A percentile compares a stretch with the other conserved stretches of the same genome.
Conservation (phyloP, 2,329 filamentous ascomycete species). For the Ploettnerulaceae sp. region DNA sequence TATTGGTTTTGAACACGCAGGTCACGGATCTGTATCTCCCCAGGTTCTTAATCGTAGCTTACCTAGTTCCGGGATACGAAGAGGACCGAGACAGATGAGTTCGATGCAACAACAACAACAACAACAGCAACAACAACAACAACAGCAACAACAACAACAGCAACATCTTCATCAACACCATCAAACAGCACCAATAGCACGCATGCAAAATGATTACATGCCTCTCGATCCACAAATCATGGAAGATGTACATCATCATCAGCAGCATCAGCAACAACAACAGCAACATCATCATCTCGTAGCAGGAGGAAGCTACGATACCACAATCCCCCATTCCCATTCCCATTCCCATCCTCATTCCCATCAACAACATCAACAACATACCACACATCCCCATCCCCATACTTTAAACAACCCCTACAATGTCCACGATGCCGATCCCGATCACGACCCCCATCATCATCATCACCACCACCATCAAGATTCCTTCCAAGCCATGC, state of each 20-base stretch:
- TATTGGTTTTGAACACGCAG: conserved; percentile 19
- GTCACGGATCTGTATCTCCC: conserved; percentile 31
- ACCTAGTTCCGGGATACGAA: no score
- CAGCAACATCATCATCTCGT: no score
- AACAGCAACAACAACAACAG: no score
- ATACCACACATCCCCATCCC: no score
- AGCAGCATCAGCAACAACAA: conserved; percentile 30
- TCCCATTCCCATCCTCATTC: conserved; percentile 9
- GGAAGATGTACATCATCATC: conserved; percentile 43
- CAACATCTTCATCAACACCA: conserved; percentile 14
- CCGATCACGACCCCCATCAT: conserved; percentile 9
- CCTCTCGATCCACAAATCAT: conserved; percentile 58
- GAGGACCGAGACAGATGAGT: conserved; percentile 11
- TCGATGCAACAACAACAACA: conserved; percentile 32
- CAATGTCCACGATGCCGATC: conserved; percentile 2
- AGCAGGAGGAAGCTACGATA: no score
- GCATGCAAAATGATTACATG: conserved; percentile 37
- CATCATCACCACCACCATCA: conserved; percentile 15
- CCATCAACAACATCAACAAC: no score
- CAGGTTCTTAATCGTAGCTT: conserved; percentile 31
- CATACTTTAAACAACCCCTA: no score
- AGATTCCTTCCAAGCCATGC: conserved; percentile 28
- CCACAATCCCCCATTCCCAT: conserved; percentile 9
- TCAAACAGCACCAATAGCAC: conserved; percentile 16
- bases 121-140: no score